Base-by-base conservation (phyloP, 2,329 filamentous ascomycete species). In the Paecilomyces variotii region DNA sequence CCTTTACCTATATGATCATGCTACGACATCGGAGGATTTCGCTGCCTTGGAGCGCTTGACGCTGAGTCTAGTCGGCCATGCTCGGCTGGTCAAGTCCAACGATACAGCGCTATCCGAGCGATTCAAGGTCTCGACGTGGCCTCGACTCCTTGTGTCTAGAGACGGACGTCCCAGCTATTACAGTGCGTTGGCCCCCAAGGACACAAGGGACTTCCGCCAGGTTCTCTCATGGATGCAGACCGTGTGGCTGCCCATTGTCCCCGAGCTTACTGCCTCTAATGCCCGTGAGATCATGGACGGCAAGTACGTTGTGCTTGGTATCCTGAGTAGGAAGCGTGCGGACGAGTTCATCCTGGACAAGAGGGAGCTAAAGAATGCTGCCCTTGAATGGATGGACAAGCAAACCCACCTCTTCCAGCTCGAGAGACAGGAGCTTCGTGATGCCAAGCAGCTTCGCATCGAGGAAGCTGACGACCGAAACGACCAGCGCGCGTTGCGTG, bases 351-450 rank as follows among this genome's bases (percentile, higher is more conserved):
- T 85, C 55, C 81, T 82, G 58, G 89, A 90, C 27, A 89, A 90
- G 72, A 86, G 88, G 34, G 95, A 99, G 76, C 86, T 99, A 77
- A 97, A 97, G 83, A 93, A 88, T 64, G 94, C 94, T 1, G 94
- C 94, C 7, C 83, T 92, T 61, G 94, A 97, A 74, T 99, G 94
- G 92, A 96, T 97, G 84, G 93, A 97, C 73, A 94, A 95, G 77
- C 90, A 97, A 75, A 88, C 90, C 19, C 87, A 93, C 65, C 82
- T 91, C 45, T 97, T 96, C 80, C 90, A 96, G 72, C 84, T 95
- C 14, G 93, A 97, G 76, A 83, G 93, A 59, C 91, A 97, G 77
- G 94, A 96, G 74, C 82, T 97, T 54, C 87, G 94, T 56, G 92
- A 97, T 73, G 87, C 91, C 4, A 99, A 99, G 79, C 91, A 97